Evolutionary conservation across 176 grass and related monocot species (phyloP), one percentile per base, ranked within the genome.

Genomic region (Calamus simplicifolius): DNA sequence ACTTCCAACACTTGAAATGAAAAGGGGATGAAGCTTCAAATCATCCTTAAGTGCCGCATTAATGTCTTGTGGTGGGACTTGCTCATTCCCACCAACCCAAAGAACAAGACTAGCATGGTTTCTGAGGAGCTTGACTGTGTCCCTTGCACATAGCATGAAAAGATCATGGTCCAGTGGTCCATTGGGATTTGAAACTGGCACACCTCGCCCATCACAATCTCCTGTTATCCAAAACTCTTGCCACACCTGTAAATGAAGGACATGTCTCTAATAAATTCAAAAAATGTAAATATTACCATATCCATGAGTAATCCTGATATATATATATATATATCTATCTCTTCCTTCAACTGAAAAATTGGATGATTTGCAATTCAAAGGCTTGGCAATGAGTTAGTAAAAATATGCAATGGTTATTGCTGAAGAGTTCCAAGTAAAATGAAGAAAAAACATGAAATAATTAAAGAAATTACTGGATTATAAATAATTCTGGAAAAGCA

Each of bases 221-320:
- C 93, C 87, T 72, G 93, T 97, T 80, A 97, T 97, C 87, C 93
- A 97, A 71, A 97, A 97, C 56, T 97, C 87, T 61, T 97, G 93
- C 93, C 93, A 97, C 50, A 97, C 93, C 93, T 97, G 28, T 54
- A 63, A 6, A 6, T 7, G n/a, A 62, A 35, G 31, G 17, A 14
- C 29, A 38, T 25, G 26, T 8, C 16, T 50, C 35, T 35, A 5
- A 51, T 21, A 53, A 16, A 54, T 16, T 30, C 35, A 18, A 25
- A 12, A 16, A 10, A 13, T 13, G 35, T 43, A 10, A 43, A 43
- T 43, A 13, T 43, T 43, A 43, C 10, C 21, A 23, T 23, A 23
- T 43, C 35, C 10, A 43, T 43, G 10, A 12, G 10, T 43, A 43
- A 43, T n/a, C n/a, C n/a, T n/a, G n/a, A n/a, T n/a, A n/a, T n/a